These are phyloP conservation scores for Talaromyces wortmannii DNA, from an alignment of 495 filamentous ascomycete genomes.

Conservation along the genomic window DNA sequence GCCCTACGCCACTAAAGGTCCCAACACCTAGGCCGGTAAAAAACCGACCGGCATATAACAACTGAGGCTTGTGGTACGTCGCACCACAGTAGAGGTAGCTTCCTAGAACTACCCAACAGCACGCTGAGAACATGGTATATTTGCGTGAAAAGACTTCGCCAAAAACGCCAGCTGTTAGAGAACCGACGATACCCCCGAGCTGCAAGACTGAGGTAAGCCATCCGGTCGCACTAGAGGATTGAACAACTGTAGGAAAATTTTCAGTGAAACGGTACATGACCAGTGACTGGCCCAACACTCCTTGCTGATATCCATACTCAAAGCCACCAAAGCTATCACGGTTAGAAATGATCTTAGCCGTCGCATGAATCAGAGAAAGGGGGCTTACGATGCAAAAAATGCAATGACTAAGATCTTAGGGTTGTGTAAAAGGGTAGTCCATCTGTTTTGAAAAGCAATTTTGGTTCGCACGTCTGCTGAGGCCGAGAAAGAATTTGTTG, in stretches of 20 bases:
- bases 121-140: slow-evolving; percentile 59
- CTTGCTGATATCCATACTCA: slow-evolving; percentile 42
- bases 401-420: slow-evolving; percentile 36
- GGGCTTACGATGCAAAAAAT: slow-evolving; percentile 32
- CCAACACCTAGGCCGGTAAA: slow-evolving; percentile 67
- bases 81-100: slow-evolving; percentile 50
- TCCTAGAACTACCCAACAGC: slow-evolving; percentile 60
- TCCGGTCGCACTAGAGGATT: slow-evolving; percentile 29
- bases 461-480: too few relatives aligned
- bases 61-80: slow-evolving; percentile 45
- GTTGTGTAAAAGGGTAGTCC: slow-evolving; percentile 7
- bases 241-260: slow-evolving; percentile 35
- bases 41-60: slow-evolving; percentile 57
- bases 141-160: slow-evolving; percentile 64
- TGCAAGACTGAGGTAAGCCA: slow-evolving; percentile 57
- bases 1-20: slow-evolving; percentile 45
- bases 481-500: too few relatives aligned
- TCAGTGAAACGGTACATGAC: slow-evolving; percentile 35
- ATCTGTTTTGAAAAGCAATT: too few relatives aligned
- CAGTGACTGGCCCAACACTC: slow-evolving; percentile 32
- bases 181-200: slow-evolving; percentile 67
- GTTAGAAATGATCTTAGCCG: background rate
- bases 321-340: slow-evolving; percentile 30
- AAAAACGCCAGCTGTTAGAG: slow-evolving; percentile 40
- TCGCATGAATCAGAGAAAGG: background rate